These are phyloP conservation scores for Pinus tabuliformis DNA, from an alignment of 75 land plant species.

Conservation along the genomic window DNA sequence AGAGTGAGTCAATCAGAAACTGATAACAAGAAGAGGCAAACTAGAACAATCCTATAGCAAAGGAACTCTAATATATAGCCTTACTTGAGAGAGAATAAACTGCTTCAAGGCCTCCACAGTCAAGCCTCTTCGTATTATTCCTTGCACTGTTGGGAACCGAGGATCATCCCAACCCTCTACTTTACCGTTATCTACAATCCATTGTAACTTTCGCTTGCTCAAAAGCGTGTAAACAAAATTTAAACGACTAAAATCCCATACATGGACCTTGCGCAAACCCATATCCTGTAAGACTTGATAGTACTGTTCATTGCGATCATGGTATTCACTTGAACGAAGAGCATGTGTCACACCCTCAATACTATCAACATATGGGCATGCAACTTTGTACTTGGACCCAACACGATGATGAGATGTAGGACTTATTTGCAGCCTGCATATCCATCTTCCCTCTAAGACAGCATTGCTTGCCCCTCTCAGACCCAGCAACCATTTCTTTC, in stretches of 20 bases:
- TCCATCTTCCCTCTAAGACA: constrained; percentile 89
- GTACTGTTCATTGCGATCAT: constrained; percentile 94
- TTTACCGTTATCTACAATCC: constrained; percentile 92
- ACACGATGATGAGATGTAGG: constrained; percentile 81
- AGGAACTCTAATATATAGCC: not conserved
- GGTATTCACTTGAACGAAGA: constrained; percentile 89
- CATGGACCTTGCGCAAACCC: constrained; percentile 72
- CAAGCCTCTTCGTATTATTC: constrained; percentile 78
- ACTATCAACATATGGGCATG: constrained; percentile 94
- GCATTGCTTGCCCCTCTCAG: constrained; percentile 67
- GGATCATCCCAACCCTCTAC: constrained; percentile 99
- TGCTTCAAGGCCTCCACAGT: constrained; percentile 86
- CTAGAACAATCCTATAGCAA: not conserved
- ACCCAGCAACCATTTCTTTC: constrained; percentile 89
- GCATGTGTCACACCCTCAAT: constrained; percentile 96
- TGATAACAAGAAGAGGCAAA: not conserved
- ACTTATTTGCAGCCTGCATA: constrained; percentile 87
- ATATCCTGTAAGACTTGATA: constrained; percentile 73
- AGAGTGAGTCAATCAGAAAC: not conserved
- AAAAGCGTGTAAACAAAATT: constrained; percentile 94
- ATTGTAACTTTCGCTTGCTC: constrained; percentile 95
- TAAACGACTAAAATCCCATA: constrained; percentile 92
- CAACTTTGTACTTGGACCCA: constrained; percentile 86
- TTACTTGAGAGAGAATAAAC: constrained; percentile 89
- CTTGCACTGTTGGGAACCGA: constrained; percentile 94